Conservation (phyloP, 169 alveolate genomes). For the Plasmodium ovale region DNA sequence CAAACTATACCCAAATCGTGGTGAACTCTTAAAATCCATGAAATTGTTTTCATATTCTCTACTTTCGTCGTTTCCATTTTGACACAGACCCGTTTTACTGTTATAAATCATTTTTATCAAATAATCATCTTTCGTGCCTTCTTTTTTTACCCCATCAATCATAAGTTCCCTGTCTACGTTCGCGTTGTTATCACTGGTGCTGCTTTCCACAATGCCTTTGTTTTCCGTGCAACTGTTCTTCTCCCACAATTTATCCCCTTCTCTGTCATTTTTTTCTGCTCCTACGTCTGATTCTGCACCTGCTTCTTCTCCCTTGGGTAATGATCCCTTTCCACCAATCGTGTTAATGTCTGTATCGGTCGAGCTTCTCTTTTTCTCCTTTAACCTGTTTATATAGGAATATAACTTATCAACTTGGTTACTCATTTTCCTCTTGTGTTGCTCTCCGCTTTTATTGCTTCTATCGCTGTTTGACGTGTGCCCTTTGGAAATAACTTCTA, state of each 20-base stretch:
- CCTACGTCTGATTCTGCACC: neutral
- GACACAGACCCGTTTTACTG: neutral
- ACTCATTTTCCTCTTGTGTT: slow-evolving; percentile 13
- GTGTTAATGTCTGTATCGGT: slow-evolving; percentile 4
- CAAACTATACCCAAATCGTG: slow-evolving; percentile 53
- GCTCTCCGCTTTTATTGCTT: slow-evolving; percentile 15
- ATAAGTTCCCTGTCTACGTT: neutral
- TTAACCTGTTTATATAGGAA: slow-evolving; percentile 55
- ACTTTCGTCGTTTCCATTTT: neutral
- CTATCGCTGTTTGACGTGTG: slow-evolving; percentile 1
- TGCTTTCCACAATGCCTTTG: neutral
- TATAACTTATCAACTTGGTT: slow-evolving; percentile 52
- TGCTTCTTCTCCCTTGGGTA: neutral
- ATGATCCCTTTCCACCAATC: neutral
- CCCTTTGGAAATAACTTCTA: slow-evolving; percentile 7
- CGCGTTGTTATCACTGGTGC: neutral
- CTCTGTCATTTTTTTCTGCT: neutral
- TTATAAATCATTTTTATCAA: neutral
- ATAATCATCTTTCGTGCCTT: neutral
- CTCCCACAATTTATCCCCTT: neutral
- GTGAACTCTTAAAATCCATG: slow-evolving; percentile 18
- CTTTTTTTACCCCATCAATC: neutral
- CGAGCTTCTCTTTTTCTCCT: slow-evolving; percentile 29
- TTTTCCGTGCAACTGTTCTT: neutral
- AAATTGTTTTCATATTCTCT: neutral